These are phyloP conservation scores for Fraxinus anomala DNA, from an alignment of 257 asterid species.

Conservation along the genomic window DNA sequence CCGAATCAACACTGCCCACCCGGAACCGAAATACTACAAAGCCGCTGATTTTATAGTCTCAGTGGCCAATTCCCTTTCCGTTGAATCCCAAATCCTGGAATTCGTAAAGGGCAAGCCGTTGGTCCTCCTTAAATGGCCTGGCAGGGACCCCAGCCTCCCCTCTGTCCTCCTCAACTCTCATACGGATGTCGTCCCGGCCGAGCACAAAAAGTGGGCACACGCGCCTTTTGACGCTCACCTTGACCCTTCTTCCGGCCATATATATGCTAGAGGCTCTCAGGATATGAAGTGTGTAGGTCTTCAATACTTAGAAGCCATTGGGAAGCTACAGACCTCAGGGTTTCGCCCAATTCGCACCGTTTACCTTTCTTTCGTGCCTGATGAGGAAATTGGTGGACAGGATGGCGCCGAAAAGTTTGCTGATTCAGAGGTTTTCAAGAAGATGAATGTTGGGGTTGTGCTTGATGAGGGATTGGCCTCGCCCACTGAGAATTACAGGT, in stretches of 20 bases:
- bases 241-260: constrained; percentile 62
- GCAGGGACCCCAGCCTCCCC: constrained; percentile 66
- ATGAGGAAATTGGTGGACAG: constrained; percentile 94
- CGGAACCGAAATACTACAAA: constrained; percentile 66
- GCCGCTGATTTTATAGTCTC: constrained; percentile 68
- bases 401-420: constrained; percentile 85
- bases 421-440: constrained; percentile 59
- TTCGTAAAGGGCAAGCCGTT: constrained; percentile 72
- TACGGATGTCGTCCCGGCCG: constrained; percentile 93
- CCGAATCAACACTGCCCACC: constrained; percentile 82
- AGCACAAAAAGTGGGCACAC: constrained; percentile 77
- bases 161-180: constrained; percentile 91
- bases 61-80: constrained; percentile 67
- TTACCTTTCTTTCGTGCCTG: constrained; percentile 88
- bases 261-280: constrained; percentile 94
- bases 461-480: constrained; percentile 93
- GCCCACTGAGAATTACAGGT: constrained; percentile 62
- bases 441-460: constrained; percentile 83
- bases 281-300: constrained; percentile 93
- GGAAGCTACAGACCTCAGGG: constrained; percentile 66
- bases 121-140: constrained; percentile 78
- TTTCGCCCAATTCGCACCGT: constrained; percentile 69
- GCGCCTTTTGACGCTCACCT: constrained; percentile 80
- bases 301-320: constrained; percentile 90
- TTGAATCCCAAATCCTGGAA: constrained; percentile 57